These are phyloP conservation scores for Ceratocystis lukuohia DNA, from an alignment of 2,329 filamentous ascomycete species.

Conservation along the genomic window DNA sequence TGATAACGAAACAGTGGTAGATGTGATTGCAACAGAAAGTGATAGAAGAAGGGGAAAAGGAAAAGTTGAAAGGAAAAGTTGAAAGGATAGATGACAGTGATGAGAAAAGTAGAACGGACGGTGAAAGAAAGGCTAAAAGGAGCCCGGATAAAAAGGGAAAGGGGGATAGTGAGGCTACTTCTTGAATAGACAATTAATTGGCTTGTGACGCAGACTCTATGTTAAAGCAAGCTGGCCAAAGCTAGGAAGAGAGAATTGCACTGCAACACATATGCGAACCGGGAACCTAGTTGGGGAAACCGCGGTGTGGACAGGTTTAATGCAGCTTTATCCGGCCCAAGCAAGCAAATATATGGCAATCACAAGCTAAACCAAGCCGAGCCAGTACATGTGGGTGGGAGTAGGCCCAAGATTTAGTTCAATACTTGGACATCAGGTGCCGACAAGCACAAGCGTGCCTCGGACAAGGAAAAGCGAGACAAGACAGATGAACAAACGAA, in stretches of 20 bases:
- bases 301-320: background rate
- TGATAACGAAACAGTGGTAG: background rate
- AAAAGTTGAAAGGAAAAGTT: background rate
- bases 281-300: conserved; percentile 17
- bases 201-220: background rate
- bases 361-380: conserved; percentile 6
- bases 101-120: background rate
- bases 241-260: background rate
- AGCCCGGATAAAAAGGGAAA: background rate
- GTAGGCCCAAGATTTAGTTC: no score
- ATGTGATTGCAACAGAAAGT: background rate
- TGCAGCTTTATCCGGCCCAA: background rate
- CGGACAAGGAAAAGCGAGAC: background rate
- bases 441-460: conserved; percentile 1
- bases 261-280: background rate
- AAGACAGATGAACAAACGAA: conserved; percentile 1
- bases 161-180: background rate
- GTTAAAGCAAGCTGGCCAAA: conserved; percentile 1
- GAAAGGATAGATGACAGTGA: background rate
- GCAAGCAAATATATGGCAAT: background rate
- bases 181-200: background rate
- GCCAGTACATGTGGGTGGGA: background rate
- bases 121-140: background rate
- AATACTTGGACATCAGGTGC: background rate
- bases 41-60: background rate